These are phyloP conservation scores for Rosa multiflora DNA, from an alignment of 306 rosid species.

Conservation along the genomic window DNA sequence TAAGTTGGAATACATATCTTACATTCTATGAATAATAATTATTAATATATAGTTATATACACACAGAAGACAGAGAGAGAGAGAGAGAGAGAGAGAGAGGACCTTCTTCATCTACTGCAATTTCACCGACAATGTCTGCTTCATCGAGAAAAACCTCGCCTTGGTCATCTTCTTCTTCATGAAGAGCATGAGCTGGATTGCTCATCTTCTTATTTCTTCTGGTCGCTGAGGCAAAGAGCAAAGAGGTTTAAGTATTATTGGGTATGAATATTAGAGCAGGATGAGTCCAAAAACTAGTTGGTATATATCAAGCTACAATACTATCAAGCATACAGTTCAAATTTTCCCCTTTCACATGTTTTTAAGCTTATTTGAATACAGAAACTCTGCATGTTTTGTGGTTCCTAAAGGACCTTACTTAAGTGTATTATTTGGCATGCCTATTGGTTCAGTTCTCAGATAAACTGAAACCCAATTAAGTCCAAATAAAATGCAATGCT, in stretches of 20 bases:
- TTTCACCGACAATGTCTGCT: slow-evolving; percentile 40
- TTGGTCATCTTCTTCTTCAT: slow-evolving; percentile 45
- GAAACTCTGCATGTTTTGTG: not conserved
- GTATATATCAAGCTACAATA: not conserved
- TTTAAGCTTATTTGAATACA: not conserved
- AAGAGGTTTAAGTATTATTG: not conserved
- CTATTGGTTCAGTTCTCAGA: not conserved
- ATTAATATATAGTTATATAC: not conserved
- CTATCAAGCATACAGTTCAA: not conserved
- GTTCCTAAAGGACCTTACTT: no score
- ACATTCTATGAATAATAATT: not conserved
- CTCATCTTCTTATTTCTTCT: slow-evolving; percentile 22
- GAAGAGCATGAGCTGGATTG: slow-evolving; percentile 11
- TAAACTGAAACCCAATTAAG: not conserved
- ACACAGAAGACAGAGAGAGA: not conserved
- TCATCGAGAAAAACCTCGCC: slow-evolving; percentile 51
- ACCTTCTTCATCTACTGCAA: slow-evolving; percentile 51
- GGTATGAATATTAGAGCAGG: not conserved
- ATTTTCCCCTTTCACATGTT: not conserved
- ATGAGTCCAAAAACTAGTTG: not conserved
- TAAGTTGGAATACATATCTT: not conserved
- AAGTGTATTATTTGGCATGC: not conserved
- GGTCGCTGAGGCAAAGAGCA: not conserved
- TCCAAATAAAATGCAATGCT: not conserved
- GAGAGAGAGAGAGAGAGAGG: not conserved